Base-by-base conservation (phyloP, 2,329 filamentous ascomycete species). In the Podosphaera leucotricha region DNA sequence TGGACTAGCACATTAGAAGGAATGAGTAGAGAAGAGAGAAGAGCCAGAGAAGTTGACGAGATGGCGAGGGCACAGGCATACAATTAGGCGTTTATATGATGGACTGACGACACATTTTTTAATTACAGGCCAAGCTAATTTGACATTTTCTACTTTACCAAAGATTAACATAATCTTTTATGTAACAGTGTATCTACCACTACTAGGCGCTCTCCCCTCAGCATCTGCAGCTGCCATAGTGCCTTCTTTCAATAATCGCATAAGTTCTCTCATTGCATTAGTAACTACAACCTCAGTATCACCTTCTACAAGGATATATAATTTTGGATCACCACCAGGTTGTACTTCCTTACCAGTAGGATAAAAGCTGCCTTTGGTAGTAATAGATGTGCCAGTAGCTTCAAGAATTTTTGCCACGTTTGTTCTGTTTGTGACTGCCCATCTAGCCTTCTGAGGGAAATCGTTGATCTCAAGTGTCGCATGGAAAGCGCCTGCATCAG, bases 341-440 rank as follows among this genome's bases (percentile, higher is more conserved):
- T 69, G 73, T 1, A 84, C 84, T 51, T 83, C 78, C 59, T 92
- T 92, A 51, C 85, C 86, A 1, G 75, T 57, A 1, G 78, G 61
- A 55, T 95, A 95, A 60, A 84, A 95, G 48, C 71, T 90, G 52
- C 90, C 90, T 66, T 98, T 98, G 38, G 85, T 94, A 0, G 90
- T 98, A 59, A 98, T 98, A 6, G 84, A 93, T 1, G 86, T 92
- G 36, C 85, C 87, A 0, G 87, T 94, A 8, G 82, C 74, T 57
- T 98, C 90, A 50, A 98, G 70, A 53, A 98, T 94, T 68, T 95
- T 98, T 53, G 87, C 86, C 46, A 98, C 90, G 56, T 98, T 98
- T 30, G 90, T 95, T 51, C 90, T 76, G 61, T 98, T 98, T 35
- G 90, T 98, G 64, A 98, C 90, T 10, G 85, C 87, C 90, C 90